Percentiles rank a stretch among this genome's conserved stretches.
Conservation (phyloP, 306 rosid genomes). For the Cucurbita pepo region DNA sequence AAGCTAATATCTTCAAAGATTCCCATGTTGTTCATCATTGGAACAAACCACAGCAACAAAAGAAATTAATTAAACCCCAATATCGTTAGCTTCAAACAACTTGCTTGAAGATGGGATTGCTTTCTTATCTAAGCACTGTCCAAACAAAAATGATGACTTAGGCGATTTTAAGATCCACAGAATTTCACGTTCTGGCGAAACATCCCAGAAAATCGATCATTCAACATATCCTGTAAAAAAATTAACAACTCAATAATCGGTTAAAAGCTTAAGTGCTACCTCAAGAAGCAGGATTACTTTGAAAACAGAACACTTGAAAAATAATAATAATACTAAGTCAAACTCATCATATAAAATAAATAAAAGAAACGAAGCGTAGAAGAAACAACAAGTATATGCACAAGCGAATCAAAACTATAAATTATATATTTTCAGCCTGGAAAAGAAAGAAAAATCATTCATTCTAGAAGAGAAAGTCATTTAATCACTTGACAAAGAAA, state of each 20-base stretch:
- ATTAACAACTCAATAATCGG: neutral
- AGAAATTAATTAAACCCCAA: neutral
- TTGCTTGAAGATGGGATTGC: neutral
- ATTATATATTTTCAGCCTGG: neutral
- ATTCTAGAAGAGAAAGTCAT: neutral
- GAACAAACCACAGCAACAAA: neutral
- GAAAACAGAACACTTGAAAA: neutral
- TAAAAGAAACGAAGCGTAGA: neutral
- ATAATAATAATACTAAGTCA: neutral
- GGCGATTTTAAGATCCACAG: neutral
- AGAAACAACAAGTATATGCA: neutral
- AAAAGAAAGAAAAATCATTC: neutral
- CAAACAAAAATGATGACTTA: neutral
- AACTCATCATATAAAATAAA: conserved; percentile 3
- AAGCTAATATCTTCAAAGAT: conserved; percentile 35
- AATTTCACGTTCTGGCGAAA: neutral
- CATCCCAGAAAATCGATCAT: neutral
- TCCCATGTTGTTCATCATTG: conserved; percentile 13
- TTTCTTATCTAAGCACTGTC: neutral
- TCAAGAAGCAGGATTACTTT: conserved; percentile 6
- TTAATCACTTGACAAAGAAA: neutral
- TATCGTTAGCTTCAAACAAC: neutral
- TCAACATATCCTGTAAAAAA: neutral
- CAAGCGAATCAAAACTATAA: neutral
- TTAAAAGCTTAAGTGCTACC: neutral